A percentile compares a stretch with the other conserved stretches of the same genome.
Conservation (phyloP, 2,329 filamentous ascomycete species). For the Lecanicillium sp. region DNA sequence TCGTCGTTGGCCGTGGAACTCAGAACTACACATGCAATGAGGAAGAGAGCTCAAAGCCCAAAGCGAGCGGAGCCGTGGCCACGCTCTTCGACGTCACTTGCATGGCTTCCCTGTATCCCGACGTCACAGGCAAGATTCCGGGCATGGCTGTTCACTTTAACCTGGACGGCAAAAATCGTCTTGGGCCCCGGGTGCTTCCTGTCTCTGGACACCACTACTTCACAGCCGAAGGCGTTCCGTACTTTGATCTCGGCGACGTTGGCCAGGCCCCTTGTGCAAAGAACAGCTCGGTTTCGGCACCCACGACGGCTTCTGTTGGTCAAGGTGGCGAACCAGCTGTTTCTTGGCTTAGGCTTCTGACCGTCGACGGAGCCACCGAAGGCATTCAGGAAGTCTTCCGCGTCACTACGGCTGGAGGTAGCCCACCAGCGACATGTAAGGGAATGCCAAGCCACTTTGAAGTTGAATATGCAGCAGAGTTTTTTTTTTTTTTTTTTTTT, state of each 20-base stretch:
- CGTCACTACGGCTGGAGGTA: conserved; percentile 75
- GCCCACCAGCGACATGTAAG: conserved; percentile 63
- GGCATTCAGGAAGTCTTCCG: conserved; percentile 71
- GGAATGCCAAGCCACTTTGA: conserved; percentile 56
- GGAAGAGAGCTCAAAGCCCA: conserved; percentile 49
- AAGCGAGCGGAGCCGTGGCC: conserved; percentile 64
- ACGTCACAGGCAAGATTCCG: conserved; percentile 57
- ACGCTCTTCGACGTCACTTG: conserved; percentile 85
- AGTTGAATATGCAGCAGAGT: conserved; percentile 77
- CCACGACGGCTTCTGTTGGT: conserved; percentile 50
- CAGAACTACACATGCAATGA: conserved; percentile 87
- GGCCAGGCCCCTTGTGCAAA: conserved; percentile 57
- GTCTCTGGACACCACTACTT: conserved; percentile 80
- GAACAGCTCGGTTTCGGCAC: conserved; percentile 52
- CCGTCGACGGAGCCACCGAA: conserved; percentile 43
- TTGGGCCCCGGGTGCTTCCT: conserved; percentile 51
- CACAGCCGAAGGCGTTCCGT: conserved; percentile 57
- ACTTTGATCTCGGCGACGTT: conserved; percentile 68
- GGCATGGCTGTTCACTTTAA: conserved; percentile 60
- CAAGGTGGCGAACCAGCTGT: conserved; percentile 60
- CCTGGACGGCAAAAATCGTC: conserved; percentile 32
- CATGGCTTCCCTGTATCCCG: conserved; percentile 60
- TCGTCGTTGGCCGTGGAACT: conserved; percentile 79
- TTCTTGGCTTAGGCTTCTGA: conserved; percentile 67
- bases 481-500: conserved; percentile 41